These are phyloP conservation scores for Trichosporon faecale DNA, from an alignment of 1,284 basidiomycete genomes.

Conservation along the genomic window DNA sequence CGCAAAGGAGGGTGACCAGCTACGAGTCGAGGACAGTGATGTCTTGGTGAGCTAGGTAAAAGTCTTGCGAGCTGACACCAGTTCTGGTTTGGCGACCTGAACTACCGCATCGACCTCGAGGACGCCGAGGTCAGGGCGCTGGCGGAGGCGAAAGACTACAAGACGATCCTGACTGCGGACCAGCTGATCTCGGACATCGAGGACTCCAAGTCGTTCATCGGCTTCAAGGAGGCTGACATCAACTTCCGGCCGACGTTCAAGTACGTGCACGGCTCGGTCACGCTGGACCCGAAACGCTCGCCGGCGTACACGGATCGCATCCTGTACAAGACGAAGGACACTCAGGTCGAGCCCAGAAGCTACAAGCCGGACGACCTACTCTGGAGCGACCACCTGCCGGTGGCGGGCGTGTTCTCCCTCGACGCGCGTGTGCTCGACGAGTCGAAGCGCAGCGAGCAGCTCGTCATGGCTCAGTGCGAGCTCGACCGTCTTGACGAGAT, in stretches of 20 bases:
- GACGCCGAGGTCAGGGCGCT: conserved; percentile 34
- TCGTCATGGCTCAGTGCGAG: conserved; percentile 47
- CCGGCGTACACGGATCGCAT: conserved; percentile 49
- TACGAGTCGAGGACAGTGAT: conserved; percentile 37
- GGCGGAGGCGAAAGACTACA: conserved; percentile 34
- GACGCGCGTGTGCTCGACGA: conserved; percentile 34
- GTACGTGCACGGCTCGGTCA: conserved; percentile 43
- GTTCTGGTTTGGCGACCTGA: conserved; percentile 50
- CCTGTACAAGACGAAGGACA: conserved; percentile 24
- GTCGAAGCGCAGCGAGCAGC: conserved; percentile 37
- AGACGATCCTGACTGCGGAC: conserved; percentile 38
- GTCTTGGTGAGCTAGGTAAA: conserved; percentile 34
- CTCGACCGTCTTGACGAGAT: conserved; percentile 52
- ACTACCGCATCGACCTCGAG: conserved; percentile 43
- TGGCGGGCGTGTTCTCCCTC: conserved; percentile 29
- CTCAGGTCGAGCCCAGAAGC: conserved; percentile 20
- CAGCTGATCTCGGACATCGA: conserved; percentile 39
- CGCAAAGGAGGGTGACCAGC: conserved; percentile 20
- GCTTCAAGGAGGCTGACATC: conserved; percentile 38
- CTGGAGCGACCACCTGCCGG: conserved; percentile 48
- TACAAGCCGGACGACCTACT: conserved; percentile 41
- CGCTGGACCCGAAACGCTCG: conserved; percentile 37
- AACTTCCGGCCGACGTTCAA: conserved; percentile 48
- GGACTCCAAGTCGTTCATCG: conserved; percentile 38
- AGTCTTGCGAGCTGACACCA: conserved; percentile 26